These are phyloP conservation scores for Nicotiana tabacum DNA, from an alignment of 257 asterid species.

Conservation along the genomic window DNA sequence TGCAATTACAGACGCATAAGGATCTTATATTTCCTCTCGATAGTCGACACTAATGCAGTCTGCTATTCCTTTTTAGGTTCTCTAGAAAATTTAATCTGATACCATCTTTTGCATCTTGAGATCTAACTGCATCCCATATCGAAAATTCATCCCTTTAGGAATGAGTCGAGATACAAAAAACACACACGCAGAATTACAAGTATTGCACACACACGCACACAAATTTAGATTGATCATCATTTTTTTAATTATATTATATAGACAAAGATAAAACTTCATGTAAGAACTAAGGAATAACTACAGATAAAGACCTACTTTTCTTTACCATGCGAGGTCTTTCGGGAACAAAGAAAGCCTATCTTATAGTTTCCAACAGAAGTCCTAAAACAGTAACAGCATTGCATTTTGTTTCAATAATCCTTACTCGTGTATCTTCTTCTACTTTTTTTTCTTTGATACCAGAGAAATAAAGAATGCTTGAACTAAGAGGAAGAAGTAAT, in stretches of 20 bases:
- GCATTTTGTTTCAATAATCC: neutral
- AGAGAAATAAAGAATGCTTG: neutral
- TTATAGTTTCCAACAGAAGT: neutral
- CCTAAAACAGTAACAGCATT: neutral
- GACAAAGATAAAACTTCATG: neutral
- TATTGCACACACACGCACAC: neutral
- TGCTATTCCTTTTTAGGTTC: neutral
- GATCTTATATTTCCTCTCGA: neutral
- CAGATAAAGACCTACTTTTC: neutral
- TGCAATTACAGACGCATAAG: neutral
- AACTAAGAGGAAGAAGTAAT: too few species aligned
- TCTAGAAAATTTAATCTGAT: neutral
- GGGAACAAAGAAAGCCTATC: neutral
- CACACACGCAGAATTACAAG: neutral
- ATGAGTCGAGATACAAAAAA: neutral
- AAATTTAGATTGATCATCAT: too few species aligned
- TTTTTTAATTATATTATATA: too few species aligned
- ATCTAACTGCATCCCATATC: neutral
- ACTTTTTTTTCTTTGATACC: neutral
- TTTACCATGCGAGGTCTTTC: neutral
- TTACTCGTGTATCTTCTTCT: neutral
- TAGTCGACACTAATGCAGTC: neutral
- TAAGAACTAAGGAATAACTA: neutral
- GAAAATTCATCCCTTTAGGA: neutral
- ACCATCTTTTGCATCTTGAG: neutral